Conservation (phyloP, 495 filamentous ascomycete species). For the Penicillium robsamsonii region DNA sequence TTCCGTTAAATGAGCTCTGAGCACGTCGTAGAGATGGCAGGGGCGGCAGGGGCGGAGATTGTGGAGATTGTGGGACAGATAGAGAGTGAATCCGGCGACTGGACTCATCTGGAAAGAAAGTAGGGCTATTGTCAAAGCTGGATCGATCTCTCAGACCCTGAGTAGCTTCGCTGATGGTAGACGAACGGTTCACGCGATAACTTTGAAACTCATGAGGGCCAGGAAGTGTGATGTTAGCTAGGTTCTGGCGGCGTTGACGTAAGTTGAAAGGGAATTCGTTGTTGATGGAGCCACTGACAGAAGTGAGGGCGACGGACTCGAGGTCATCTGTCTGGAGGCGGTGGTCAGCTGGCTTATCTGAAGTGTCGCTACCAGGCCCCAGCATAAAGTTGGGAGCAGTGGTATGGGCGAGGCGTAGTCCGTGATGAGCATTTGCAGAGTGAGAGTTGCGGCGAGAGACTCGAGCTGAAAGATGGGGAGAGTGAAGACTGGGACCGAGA, state of each 20-base stretch:
- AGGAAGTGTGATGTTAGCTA: neutral
- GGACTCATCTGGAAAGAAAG: neutral
- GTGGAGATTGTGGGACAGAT: slow-evolving; percentile 5
- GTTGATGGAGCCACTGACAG: neutral
- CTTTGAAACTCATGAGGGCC: neutral
- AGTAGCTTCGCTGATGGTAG: neutral
- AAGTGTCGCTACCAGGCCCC: neutral
- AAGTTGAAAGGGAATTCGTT: neutral
- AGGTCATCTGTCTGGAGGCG: slow-evolving; percentile 5
- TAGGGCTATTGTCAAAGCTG: too few species aligned
- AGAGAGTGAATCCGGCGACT: neutral
- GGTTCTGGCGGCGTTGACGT: neutral
- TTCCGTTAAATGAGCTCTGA: slow-evolving; percentile 1
- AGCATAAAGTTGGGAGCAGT: neutral
- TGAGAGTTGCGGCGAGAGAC: neutral
- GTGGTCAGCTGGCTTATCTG: neutral
- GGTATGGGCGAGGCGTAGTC: neutral
- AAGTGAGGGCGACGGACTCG: slow-evolving; percentile 1
- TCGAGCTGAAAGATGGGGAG: neutral
- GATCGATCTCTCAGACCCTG: neutral
- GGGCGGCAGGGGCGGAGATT: neutral
- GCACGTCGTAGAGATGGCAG: neutral
- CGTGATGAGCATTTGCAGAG: neutral
- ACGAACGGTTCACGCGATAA: neutral
- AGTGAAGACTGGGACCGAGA: slow-evolving; percentile 22